Conservation (phyloP, 129 eudicot species). For the Lonicera japonica region DNA sequence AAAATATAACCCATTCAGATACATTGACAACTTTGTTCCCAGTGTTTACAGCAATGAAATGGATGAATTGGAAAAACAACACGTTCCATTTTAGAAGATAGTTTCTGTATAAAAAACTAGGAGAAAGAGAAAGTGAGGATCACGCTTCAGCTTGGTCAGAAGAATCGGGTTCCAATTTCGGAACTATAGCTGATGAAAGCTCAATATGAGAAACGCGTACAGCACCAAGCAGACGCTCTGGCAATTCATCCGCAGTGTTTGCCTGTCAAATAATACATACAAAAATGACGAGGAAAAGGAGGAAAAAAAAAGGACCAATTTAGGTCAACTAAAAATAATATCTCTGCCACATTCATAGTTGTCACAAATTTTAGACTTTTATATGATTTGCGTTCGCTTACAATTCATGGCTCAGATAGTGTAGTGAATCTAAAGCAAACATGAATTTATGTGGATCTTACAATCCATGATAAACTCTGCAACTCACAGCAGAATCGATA, state of each 20-base stretch:
- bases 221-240: constrained; percentile 87
- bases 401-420: background rate
- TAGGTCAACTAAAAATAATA: background rate
- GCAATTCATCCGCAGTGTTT: constrained; percentile 80
- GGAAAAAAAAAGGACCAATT: too few relatives aligned
- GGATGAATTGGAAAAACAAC: background rate
- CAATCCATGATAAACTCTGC: too few relatives aligned
- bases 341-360: background rate
- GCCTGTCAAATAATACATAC: constrained; percentile 36
- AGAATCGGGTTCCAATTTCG: constrained; percentile 50
- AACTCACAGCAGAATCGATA: too few relatives aligned
- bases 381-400: constrained; percentile 5
- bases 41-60: too few relatives aligned
- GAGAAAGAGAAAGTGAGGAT: too few relatives aligned
- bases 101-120: background rate
- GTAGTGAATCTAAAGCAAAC: too few relatives aligned
- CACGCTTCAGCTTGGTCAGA: constrained; percentile 9
- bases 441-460: too few relatives aligned
- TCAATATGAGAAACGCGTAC: constrained; percentile 93
- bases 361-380: background rate
- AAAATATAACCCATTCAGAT: too few relatives aligned
- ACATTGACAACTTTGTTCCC: too few relatives aligned
- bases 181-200: constrained; percentile 78
- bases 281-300: background rate
- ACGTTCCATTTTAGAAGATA: too few relatives aligned